These are phyloP conservation scores for Xylariaceae sp. DNA, from an alignment of 2,329 filamentous ascomycete species.

Conservation along the genomic window DNA sequence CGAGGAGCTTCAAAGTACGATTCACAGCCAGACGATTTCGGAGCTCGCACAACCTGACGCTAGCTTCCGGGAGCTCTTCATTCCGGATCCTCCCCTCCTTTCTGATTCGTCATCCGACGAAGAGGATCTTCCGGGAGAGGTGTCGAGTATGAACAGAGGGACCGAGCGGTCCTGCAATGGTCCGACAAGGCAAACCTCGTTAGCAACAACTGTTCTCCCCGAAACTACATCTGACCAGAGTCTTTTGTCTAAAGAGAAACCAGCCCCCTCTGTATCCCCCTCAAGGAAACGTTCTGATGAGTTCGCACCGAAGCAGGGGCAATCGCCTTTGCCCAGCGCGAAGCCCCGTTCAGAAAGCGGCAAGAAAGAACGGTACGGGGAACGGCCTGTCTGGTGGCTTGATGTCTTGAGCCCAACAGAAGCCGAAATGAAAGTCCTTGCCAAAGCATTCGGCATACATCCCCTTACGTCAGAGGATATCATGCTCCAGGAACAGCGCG, in stretches of 20 bases:
- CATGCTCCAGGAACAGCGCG: slow-evolving; percentile 92
- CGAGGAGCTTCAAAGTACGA: slow-evolving; percentile 91
- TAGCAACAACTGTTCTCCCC: slow-evolving; percentile 30
- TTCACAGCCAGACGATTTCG: slow-evolving; percentile 92
- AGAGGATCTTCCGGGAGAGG: slow-evolving; percentile 43
- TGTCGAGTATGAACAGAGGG: slow-evolving; percentile 32
- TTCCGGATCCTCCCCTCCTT: slow-evolving; percentile 75
- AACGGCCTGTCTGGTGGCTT: slow-evolving; percentile 93
- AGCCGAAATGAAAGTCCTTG: slow-evolving; percentile 88
- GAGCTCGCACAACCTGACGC: slow-evolving; percentile 83
- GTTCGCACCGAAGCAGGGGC: slow-evolving; percentile 23
- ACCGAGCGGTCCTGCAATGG: slow-evolving; percentile 39
- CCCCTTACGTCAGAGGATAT: slow-evolving; percentile 95
- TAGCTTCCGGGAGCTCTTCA: slow-evolving; percentile 82
- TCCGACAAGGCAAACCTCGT: slow-evolving; percentile 45
- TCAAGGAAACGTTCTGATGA: slow-evolving; percentile 24
- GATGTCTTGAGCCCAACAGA: slow-evolving; percentile 90
- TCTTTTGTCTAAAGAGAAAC: slow-evolving; percentile 17
- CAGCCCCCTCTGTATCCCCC: slow-evolving; percentile 13
- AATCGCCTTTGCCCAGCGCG: slow-evolving; percentile 20
- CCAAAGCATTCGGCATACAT: slow-evolving; percentile 92
- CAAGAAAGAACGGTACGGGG: slow-evolving; percentile 56
- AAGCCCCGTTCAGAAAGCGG: slow-evolving; percentile 20
- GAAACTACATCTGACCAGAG: slow-evolving; percentile 17
- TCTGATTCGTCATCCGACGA: slow-evolving; percentile 66